Percentiles rank a stretch among this genome's conserved stretches.
phyloP scores from a whole-genome alignment of 495 filamentous ascomycete species.

The Recurvomyces mirabilis region DNA sequence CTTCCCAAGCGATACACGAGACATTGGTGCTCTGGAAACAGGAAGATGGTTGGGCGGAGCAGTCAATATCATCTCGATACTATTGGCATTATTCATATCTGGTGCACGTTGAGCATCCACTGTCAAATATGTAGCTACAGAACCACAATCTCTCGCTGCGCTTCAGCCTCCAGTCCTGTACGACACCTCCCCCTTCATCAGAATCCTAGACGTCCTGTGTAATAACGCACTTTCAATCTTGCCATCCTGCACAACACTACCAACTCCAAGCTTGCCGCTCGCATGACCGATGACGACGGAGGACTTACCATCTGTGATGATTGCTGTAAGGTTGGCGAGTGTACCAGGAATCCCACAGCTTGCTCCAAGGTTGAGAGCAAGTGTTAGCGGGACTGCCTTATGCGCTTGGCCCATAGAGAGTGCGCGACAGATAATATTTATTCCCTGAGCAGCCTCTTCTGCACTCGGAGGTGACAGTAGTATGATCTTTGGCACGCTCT shows the following conservation, averaged over 20 bases:
- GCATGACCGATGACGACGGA: slow-evolving; percentile 13
- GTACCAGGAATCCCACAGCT: slow-evolving; percentile 6
- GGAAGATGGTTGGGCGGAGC: no score
- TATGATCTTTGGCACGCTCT: slow-evolving; percentile 49
- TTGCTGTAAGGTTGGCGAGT: slow-evolving; percentile 1
- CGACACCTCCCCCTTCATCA: slow-evolving; percentile 16
- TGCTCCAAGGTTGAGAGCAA: slow-evolving; percentile 16
- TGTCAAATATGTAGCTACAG: no score
- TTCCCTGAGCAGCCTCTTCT: not conserved
- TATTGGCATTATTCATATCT: no score
- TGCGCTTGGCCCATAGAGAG: slow-evolving; percentile 19
- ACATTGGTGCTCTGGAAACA: no score
- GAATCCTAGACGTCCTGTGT: slow-evolving; percentile 7
- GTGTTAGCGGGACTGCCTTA: slow-evolving; percentile 14
- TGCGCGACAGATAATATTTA: slow-evolving; percentile 14
- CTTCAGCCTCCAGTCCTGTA: not conserved
- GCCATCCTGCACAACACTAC: slow-evolving; percentile 7
- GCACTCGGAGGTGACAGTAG: slow-evolving; percentile 39
- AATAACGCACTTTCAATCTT: slow-evolving; percentile 13
- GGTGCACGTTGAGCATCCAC: no score
- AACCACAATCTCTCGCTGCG: no score
- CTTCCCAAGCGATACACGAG: no score
- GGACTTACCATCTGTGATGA: not conserved
- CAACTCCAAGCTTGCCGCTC: slow-evolving; percentile 11
- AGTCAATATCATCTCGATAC: no score